Evolutionary conservation across 1,284 basidiomycete genomes (phyloP).

Genomic region (Irpex lacteus): DNA sequence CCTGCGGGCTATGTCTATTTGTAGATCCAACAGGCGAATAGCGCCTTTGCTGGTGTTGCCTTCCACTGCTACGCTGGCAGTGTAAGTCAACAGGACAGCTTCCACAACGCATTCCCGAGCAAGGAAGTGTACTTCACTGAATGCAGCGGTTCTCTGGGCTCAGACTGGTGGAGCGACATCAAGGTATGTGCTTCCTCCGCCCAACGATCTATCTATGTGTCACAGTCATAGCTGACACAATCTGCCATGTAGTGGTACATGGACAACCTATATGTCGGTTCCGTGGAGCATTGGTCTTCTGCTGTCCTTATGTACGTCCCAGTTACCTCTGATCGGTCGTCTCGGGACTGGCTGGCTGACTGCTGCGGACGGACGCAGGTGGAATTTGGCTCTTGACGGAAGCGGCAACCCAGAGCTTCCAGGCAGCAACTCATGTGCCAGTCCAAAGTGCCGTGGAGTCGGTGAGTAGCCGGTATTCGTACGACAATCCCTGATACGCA

Average conservation of each 20-base stretch:
- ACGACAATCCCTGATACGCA: too few species aligned
- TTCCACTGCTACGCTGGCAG: conserved; percentile 51
- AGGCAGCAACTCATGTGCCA: conserved; percentile 58
- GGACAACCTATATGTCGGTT: conserved; percentile 60
- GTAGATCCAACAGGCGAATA: conserved; percentile 46
- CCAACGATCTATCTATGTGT: not conserved
- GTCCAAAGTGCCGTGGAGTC: conserved; percentile 60
- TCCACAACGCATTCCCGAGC: conserved; percentile 41
- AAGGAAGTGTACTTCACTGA: conserved; percentile 55
- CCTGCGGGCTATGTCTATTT: not conserved
- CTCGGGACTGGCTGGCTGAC: not conserved
- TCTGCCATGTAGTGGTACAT: conserved; percentile 58
- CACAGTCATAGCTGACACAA: not conserved
- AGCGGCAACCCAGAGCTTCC: conserved; percentile 63
- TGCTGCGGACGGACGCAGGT: conserved; percentile 38
- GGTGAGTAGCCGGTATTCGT: not conserved
- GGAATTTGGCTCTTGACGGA: conserved; percentile 67
- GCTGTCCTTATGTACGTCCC: conserved; percentile 28
- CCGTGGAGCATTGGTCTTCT: conserved; percentile 43
- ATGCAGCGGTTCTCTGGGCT: conserved; percentile 46
- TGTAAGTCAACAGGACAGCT: conserved; percentile 38
- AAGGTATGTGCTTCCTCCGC: conserved; percentile 42
- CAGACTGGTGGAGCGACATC: conserved; percentile 79
- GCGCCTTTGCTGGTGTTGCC: conserved; percentile 44
- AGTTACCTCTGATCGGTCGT: not conserved